Evolutionary conservation across 2,329 filamentous ascomycete species (phyloP).

Genomic region (Didymella lethalis): DNA sequence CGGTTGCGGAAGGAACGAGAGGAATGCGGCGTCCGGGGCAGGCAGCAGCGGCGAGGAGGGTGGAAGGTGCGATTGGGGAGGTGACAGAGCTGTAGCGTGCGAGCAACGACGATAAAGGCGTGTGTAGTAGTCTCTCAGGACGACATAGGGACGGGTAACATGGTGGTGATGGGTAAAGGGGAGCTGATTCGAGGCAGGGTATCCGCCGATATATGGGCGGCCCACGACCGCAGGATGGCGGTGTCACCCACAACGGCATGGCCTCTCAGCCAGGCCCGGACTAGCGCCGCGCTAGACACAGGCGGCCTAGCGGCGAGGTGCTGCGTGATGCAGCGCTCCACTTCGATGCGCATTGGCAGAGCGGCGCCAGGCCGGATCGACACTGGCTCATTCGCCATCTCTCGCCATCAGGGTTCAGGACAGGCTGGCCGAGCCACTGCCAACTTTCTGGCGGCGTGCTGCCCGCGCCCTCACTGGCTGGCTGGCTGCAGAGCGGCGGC

Average conservation of each 20-base stretch:
- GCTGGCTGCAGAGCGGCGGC: conserved; percentile 5
- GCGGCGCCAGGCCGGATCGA: conserved; percentile 26
- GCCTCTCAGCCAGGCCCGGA: conserved; percentile 16
- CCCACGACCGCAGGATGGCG: conserved; percentile 22
- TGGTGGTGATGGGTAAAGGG: conserved; percentile 35
- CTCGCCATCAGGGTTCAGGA: conserved; percentile 11
- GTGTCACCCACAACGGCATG: conserved; percentile 25
- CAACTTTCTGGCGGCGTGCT: conserved; percentile 24
- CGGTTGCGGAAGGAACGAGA: conserved; percentile 41
- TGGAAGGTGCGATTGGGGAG: conserved; percentile 20
- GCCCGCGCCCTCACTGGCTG: conserved; percentile 13
- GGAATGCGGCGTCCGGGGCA: conserved; percentile 32
- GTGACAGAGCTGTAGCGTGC: conserved; percentile 38
- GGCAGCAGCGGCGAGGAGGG: conserved; percentile 19
- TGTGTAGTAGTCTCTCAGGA: conserved; percentile 36
- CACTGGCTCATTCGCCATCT: conserved; percentile 14
- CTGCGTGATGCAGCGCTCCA: conserved; percentile 21
- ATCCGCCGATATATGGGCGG: conserved; percentile 16
- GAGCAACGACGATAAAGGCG: conserved; percentile 34
- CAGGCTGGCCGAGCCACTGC: conserved; percentile 19
- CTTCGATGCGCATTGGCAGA: conserved; percentile 15
- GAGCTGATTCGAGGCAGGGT: conserved; percentile 23
- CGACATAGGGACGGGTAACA: conserved; percentile 38
- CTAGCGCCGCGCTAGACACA: background rate
- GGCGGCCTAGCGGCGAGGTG: conserved; percentile 5